Evolutionary conservation across 2,329 filamentous ascomycete species (phyloP).

Genomic region (Pezicula carpinea): DNA sequence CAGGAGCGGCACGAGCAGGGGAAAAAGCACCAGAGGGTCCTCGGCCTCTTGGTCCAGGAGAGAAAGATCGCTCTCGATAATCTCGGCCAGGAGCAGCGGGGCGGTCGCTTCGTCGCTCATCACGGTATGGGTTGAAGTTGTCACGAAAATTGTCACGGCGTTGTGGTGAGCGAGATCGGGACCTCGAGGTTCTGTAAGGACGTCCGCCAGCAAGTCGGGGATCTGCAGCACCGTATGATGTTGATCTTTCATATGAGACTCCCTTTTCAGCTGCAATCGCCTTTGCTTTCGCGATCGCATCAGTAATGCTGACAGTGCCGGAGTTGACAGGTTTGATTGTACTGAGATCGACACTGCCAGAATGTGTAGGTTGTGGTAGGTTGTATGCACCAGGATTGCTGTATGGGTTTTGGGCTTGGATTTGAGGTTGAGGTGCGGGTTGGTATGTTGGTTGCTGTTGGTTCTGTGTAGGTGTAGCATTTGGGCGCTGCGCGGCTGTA

Average conservation of each 20-base stretch:
- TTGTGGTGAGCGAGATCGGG: slow-evolving; percentile 69
- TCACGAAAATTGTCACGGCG: slow-evolving; percentile 69
- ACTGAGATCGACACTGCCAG: slow-evolving; percentile 76
- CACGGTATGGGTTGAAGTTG: slow-evolving; percentile 76
- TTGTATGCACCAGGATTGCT: slow-evolving; percentile 32
- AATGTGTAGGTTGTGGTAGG: slow-evolving; percentile 54
- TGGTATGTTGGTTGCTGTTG: slow-evolving; percentile 20
- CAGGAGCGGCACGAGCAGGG: slow-evolving; percentile 50
- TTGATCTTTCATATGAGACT: slow-evolving; percentile 56
- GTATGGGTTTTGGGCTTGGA: slow-evolving; percentile 39
- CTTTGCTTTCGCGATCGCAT: slow-evolving; percentile 80
- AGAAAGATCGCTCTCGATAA: slow-evolving; percentile 70
- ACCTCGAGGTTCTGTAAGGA: slow-evolving; percentile 57
- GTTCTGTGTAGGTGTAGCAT: slow-evolving; percentile 42
- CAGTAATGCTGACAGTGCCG: slow-evolving; percentile 77
- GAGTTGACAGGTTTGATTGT: slow-evolving; percentile 74
- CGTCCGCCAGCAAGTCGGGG: slow-evolving; percentile 44
- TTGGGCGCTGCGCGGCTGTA: slow-evolving; percentile 44
- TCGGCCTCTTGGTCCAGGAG: slow-evolving; percentile 54
- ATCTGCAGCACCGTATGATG: slow-evolving; percentile 33
- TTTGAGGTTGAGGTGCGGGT: slow-evolving; percentile 28
- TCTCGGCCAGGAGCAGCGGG: slow-evolving; percentile 44
- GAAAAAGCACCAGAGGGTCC: slow-evolving; percentile 49
- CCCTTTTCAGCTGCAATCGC: slow-evolving; percentile 78
- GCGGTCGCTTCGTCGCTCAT: slow-evolving; percentile 72